A percentile compares a stretch with the other conserved stretches of the same genome.
Evolutionary conservation across 163 green algal genomes (phyloP).

Genomic region (Picocystis sp.): DNA sequence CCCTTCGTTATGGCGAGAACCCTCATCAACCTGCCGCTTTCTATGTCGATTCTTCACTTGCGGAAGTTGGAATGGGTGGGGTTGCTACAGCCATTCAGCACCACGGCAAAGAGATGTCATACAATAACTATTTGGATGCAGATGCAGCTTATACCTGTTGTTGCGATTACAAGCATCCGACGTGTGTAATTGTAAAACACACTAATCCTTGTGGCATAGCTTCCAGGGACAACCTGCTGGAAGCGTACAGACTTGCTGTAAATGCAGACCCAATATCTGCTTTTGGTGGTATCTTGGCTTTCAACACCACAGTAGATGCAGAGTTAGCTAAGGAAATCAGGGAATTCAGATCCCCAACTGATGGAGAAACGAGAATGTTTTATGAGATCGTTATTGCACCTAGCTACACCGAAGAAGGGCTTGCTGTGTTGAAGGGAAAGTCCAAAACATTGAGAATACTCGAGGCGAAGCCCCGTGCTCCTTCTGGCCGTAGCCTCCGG

Average conservation of each 20-base stretch:
- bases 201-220: conserved; percentile 95
- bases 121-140: conserved; percentile 98
- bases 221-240: conserved; percentile 42
- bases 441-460: conserved; percentile 93
- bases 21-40: conserved; percentile 85
- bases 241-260: conserved; percentile 75
- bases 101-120: conserved; percentile 97
- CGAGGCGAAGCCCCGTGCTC: conserved; percentile 61
- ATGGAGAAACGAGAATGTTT: conserved; percentile 95
- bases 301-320: conserved; percentile 66
- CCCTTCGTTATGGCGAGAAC: conserved; percentile 94
- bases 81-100: conserved; percentile 71
- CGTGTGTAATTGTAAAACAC: conserved; percentile 98
- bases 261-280: conserved; percentile 81
- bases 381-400: conserved; percentile 98
- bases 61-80: conserved; percentile 53
- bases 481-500: conserved; percentile 43
- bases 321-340: conserved; percentile 65
- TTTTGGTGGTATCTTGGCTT: conserved; percentile 97
- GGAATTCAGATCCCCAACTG: conserved; percentile 80
- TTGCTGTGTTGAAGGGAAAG: conserved; percentile 83
- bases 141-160: conserved; percentile 81
- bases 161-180: conserved; percentile 69
- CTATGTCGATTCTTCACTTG: conserved; percentile 77
- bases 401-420: conserved; percentile 63